A percentile compares a stretch with the other conserved stretches of the same genome.
Evolutionary conservation across 345 rosid species (phyloP).

Genomic region (Salix purpurea): DNA sequence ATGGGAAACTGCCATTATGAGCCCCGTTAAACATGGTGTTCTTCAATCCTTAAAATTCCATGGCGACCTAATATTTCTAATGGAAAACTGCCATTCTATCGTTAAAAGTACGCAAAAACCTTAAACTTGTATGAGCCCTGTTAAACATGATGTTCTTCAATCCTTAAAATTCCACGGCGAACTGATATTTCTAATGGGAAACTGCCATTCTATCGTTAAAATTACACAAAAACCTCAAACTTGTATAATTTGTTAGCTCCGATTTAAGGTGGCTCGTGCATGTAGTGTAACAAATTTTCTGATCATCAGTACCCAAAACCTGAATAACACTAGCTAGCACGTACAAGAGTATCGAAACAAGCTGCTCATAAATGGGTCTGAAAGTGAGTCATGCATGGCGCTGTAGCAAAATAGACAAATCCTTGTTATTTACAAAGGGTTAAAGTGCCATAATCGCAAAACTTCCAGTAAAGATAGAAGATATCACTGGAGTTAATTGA

Average conservation of each 20-base stretch:
- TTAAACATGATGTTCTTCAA: no score
- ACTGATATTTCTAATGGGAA: no score
- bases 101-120: not conserved
- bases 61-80: no score
- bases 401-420: not conserved
- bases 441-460: not conserved
- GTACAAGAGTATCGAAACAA: not conserved
- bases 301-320: no score
- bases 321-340: not conserved
- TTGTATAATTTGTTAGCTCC: not conserved
- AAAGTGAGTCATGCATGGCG: not conserved
- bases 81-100: no score
- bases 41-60: no score
- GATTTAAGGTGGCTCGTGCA: not conserved
- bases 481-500: conserved; percentile 1
- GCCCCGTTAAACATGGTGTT: no score
- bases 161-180: no score
- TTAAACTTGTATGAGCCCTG: not conserved
- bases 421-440: conserved; percentile 1
- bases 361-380: not conserved
- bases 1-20: no score
- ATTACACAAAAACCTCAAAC: not conserved
- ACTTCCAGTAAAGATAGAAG: not conserved
- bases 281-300: not conserved
- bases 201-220: no score